Percentiles rank a stretch among this genome's conserved stretches.
Evolutionary conservation across 2,329 filamentous ascomycete species (phyloP).

Genomic region (Lachnellula arida): DNA sequence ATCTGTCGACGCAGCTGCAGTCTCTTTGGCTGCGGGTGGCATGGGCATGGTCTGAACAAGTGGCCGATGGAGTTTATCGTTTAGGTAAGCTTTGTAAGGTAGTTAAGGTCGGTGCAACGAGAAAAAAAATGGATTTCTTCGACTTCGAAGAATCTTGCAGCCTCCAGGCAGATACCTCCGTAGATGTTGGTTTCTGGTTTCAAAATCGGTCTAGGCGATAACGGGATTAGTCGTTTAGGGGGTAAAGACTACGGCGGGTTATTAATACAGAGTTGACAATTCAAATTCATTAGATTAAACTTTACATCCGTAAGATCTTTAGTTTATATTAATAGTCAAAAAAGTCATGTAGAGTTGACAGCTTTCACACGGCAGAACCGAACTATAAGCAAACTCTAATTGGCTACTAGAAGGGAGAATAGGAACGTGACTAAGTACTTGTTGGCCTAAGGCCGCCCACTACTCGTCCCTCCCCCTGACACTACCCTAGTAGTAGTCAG

Average conservation of each 20-base stretch:
- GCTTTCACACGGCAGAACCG: too few relatives aligned
- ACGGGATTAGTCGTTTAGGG: conserved; percentile 6
- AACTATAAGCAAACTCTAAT: too few relatives aligned
- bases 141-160: conserved; percentile 9
- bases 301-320: background rate
- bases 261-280: conserved; percentile 5
- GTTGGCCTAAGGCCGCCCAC: too few relatives aligned
- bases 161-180: conserved; percentile 10
- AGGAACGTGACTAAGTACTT: too few relatives aligned
- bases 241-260: conserved; percentile 6
- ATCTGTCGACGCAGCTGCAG: conserved; percentile 7
- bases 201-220: conserved; percentile 7
- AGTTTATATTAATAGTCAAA: background rate
- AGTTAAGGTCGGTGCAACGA: conserved; percentile 8
- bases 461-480: too few relatives aligned
- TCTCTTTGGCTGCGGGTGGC: conserved; percentile 8
- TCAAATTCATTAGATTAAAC: background rate
- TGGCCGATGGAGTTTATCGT: conserved; percentile 6
- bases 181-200: conserved; percentile 10
- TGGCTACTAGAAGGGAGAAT: too few relatives aligned
- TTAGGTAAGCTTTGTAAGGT: conserved; percentile 8
- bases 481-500: too few relatives aligned
- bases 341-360: too few relatives aligned
- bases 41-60: conserved; percentile 7
- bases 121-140: conserved; percentile 7